phyloP scores from a whole-genome alignment of 306 rosid species.

The Hippophae tibetana region DNA sequence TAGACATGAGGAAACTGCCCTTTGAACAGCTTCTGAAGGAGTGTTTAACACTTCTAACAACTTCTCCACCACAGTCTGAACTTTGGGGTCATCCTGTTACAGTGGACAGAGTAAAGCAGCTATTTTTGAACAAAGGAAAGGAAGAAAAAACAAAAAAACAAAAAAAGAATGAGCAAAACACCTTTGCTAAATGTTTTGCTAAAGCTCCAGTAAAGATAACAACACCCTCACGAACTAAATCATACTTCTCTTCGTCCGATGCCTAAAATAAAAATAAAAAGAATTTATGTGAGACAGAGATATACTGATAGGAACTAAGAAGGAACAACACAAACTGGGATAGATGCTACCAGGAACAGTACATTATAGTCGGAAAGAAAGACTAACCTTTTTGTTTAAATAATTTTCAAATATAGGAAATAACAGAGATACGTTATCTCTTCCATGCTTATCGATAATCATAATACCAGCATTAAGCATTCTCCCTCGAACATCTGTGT shows the following conservation, averaged over 20 bases:
- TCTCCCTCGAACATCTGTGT: conserved; percentile 90
- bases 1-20: conserved; percentile 85
- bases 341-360: background rate
- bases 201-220: conserved; percentile 95
- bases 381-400: conserved; percentile 71
- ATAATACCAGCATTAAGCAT: conserved; percentile 93
- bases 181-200: conserved; percentile 95
- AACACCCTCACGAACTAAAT: conserved; percentile 96
- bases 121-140: conserved; percentile 3
- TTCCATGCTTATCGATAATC: conserved; percentile 94
- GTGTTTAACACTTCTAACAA: conserved; percentile 89
- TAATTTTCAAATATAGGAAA: conserved; percentile 95
- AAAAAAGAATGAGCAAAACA: conserved; percentile 13
- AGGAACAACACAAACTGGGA: background rate
- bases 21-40: conserved; percentile 98
- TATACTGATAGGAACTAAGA: background rate
- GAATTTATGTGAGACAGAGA: background rate
- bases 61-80: conserved; percentile 83
- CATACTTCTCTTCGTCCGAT: conserved; percentile 85
- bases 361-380: conserved; percentile 3
- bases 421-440: conserved; percentile 68
- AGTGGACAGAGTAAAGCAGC: conserved; percentile 4
- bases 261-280: conserved; percentile 39
- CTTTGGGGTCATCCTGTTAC: conserved; percentile 87
- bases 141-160: background rate